Percentiles rank a stretch among this genome's conserved stretches.
These are phyloP conservation scores for Wickerhamiella australiensis DNA, from an alignment of 805 yeast genomes.

Conservation along the genomic window DNA sequence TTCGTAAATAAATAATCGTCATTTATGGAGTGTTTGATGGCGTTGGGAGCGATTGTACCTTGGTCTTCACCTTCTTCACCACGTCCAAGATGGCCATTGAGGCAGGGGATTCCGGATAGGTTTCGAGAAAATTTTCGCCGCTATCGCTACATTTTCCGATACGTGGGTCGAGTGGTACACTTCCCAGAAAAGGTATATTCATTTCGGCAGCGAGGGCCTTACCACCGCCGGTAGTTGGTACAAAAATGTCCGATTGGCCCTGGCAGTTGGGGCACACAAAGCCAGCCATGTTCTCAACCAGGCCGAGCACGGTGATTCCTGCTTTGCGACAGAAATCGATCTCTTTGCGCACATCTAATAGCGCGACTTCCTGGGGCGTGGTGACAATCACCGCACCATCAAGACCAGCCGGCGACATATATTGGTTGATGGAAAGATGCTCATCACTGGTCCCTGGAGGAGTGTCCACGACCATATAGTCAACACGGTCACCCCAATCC, in stretches of 20 bases:
- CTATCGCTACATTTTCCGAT: constrained; percentile 79
- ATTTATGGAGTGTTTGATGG: constrained; percentile 5
- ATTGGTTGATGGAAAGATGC: constrained; percentile 79
- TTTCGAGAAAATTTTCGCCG: constrained; percentile 70
- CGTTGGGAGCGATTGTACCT: constrained; percentile 4
- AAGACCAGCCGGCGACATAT: constrained; percentile 76
- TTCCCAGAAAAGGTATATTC: constrained; percentile 68
- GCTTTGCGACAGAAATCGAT: constrained; percentile 92
- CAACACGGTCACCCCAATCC: constrained; percentile 68
- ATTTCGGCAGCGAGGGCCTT: constrained; percentile 67
- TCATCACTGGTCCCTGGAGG: constrained; percentile 99
- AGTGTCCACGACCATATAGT: constrained; percentile 83
- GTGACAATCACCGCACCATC: constrained; percentile 94
- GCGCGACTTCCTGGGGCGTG: constrained; percentile 95
- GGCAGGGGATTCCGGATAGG: constrained; percentile 86
- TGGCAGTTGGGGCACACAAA: constrained; percentile 93
- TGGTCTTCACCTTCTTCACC: constrained; percentile 31
- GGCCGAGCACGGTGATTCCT: constrained; percentile 67
- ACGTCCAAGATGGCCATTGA: constrained; percentile 74
- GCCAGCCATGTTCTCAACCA: constrained; percentile 97
- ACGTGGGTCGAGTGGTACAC: constrained; percentile 92
- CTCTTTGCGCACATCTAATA: constrained; percentile 89
- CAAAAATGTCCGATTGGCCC: constrained; percentile 79
- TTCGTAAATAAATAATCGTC: background rate
- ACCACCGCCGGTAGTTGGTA: constrained; percentile 97